phyloP scores from a whole-genome alignment of 2,329 filamentous ascomycete genomes.

The Epichloe aotearoae region DNA sequence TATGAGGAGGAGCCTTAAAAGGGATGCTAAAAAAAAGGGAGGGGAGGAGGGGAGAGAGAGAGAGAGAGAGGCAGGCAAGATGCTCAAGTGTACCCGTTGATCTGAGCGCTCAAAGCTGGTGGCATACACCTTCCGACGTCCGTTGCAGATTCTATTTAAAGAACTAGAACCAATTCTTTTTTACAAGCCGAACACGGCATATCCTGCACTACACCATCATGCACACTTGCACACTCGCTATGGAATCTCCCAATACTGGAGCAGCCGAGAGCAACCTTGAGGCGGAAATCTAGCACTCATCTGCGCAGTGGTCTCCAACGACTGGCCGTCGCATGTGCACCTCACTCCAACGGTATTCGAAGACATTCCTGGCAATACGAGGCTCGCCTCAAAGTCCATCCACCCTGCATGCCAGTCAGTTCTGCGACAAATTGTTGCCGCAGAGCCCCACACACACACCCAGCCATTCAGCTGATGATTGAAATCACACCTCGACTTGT shows the following conservation, averaged over 20 bases:
- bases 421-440: background rate
- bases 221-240: too few species aligned
- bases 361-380: background rate
- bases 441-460: background rate
- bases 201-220: background rate
- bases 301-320: background rate
- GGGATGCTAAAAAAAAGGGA: accelerated
- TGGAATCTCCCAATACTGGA: background rate
- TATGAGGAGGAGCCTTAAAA: background rate
- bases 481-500: background rate
- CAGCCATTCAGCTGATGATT: background rate
- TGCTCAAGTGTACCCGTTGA: background rate
- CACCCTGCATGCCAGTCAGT: background rate
- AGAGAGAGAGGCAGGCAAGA: background rate
- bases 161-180: background rate
- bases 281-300: background rate
- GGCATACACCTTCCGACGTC: background rate
- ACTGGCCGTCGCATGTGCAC: background rate
- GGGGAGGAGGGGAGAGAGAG: background rate
- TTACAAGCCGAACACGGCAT: background rate
- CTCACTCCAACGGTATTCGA: background rate
- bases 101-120: background rate
- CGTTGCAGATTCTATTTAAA: background rate
- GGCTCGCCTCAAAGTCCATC: background rate
- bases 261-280: background rate